phyloP scores from a whole-genome alignment of 1,284 basidiomycete genomes.

The Apiotrichum porosum region DNA sequence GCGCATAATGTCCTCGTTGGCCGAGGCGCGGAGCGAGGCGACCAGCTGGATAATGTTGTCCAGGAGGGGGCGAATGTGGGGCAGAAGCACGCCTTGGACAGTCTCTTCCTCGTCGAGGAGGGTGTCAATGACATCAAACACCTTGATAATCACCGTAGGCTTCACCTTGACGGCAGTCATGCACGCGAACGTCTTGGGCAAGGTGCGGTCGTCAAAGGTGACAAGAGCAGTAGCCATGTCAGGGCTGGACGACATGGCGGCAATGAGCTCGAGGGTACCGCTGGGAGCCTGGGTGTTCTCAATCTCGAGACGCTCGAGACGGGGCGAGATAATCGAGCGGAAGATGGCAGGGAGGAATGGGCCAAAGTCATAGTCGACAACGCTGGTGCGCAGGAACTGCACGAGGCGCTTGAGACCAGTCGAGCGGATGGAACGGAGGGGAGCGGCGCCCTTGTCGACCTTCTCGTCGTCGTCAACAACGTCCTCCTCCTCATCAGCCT shows the following conservation, averaged over 20 bases:
- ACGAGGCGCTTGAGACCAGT: conserved; percentile 78
- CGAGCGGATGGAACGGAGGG: conserved; percentile 65
- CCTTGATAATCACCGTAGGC: conserved; percentile 68
- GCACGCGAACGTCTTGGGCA: conserved; percentile 77
- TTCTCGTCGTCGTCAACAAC: conserved; percentile 44
- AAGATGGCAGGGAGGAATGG: conserved; percentile 69
- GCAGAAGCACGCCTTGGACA: conserved; percentile 57
- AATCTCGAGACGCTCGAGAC: conserved; percentile 65
- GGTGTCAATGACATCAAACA: conserved; percentile 82
- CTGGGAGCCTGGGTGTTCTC: conserved; percentile 94
- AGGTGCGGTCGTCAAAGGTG: conserved; percentile 61
- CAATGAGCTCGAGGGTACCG: conserved; percentile 79
- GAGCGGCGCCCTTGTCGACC: conserved; percentile 46
- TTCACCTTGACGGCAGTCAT: conserved; percentile 81
- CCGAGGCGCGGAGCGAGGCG: conserved; percentile 52
- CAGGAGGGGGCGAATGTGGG: conserved; percentile 72
- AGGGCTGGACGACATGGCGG: conserved; percentile 64
- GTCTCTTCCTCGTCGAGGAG: conserved; percentile 55
- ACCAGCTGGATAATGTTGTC: conserved; percentile 68
- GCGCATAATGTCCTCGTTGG: conserved; percentile 68
- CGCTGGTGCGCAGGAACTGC: conserved; percentile 72
- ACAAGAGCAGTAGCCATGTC: conserved; percentile 63
- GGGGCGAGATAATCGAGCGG: conserved; percentile 70
- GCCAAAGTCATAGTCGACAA: conserved; percentile 67
- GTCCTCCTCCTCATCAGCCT: conserved; percentile 34